Base-by-base conservation (phyloP, 1,284 basidiomycete genomes). In the Cystobasidium pallidum region DNA sequence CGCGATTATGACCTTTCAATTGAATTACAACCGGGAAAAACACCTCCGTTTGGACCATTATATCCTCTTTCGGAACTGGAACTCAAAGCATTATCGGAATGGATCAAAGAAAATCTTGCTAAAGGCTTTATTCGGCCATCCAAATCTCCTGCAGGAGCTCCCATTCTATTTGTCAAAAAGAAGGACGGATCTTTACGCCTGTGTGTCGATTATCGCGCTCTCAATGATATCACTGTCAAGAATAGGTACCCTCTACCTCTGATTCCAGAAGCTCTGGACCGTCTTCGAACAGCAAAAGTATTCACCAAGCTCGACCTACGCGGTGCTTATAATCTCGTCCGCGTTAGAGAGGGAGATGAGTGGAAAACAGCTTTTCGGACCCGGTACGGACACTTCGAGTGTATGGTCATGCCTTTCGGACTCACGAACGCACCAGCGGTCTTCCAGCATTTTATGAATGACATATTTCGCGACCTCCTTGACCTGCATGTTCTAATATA, bases 81-180 rank as follows among this genome's bases (percentile, higher is more conserved):
- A 43, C 45, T 41, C 3, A 30, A 49, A 32, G 28, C 34, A 32
- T 52, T 66, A 11, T 57, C 57, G 30, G 32, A 17, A 24, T 74
- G 45, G 51, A 61, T 73, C 66, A 39, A 72, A 36, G 52, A 57
- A 36, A 66, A 65, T 21, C 66, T 74, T 1, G 10, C 8, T 15
- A 66, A 58, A 34, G 63, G 66, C 2, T 72, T 71, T 59, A 74
- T 73, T n/a, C 58, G 72, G 32, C 43, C 72, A 6, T 73, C 66
- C 3, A 54, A 55, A 19, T 73, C 58, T n/a, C 67, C 72, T 2
- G 43, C 78, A 19, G 81, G 78, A 0, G 76, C 84, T 0, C 83
- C 83, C 0, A 77, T 86, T 47, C 79, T 86, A 0, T 86, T 86
- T 70, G 80, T 84, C 41, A 80, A 80, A 59, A 85, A 85, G 76